phyloP scores from a whole-genome alignment of 192 early-diverging fungal genomes.

The Dissophora ornata region DNA sequence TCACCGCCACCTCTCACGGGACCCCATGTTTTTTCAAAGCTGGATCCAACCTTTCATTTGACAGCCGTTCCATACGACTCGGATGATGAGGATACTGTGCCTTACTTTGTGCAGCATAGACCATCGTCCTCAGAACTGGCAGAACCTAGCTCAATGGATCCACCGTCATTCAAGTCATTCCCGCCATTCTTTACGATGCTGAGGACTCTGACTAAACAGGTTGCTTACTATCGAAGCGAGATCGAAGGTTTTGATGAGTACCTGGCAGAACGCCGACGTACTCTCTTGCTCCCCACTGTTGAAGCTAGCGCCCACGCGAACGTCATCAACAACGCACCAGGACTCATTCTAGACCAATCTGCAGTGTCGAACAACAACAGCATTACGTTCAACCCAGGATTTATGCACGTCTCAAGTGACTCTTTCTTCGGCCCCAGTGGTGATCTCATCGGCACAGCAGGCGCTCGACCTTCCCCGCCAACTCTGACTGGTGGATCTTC shows the following conservation, averaged over 20 bases:
- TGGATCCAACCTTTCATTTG: background rate
- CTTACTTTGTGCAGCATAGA: conserved; percentile 7
- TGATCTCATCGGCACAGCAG: conserved; percentile 4
- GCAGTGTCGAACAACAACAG: background rate
- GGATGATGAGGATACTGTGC: conserved; percentile 53
- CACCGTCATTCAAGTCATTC: conserved; percentile 62
- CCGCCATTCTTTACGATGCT: conserved; percentile 76
- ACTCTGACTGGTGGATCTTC: conserved; percentile 46
- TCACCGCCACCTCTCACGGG: background rate
- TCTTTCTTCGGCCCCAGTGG: conserved; percentile 14
- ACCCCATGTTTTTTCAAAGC: background rate
- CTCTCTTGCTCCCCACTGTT: conserved; percentile 58
- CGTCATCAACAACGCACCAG: too few relatives aligned
- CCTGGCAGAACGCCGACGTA: conserved; percentile 63
- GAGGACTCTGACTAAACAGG: conserved; percentile 70
- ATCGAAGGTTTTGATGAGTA: conserved; percentile 70
- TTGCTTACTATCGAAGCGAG: conserved; percentile 70
- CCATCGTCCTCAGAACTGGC: too few relatives aligned
- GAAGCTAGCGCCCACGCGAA: conserved; percentile 48
- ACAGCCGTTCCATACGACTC: conserved; percentile 16
- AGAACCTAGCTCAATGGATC: too few relatives aligned
- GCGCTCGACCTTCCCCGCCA: conserved; percentile 54
- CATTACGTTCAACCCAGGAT: conserved; percentile 5
- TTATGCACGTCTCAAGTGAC: conserved; percentile 55
- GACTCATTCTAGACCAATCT: too few relatives aligned